Evolutionary conservation across 23 red algal species (phyloP).

Genomic region (Chondrus crispus): DNA sequence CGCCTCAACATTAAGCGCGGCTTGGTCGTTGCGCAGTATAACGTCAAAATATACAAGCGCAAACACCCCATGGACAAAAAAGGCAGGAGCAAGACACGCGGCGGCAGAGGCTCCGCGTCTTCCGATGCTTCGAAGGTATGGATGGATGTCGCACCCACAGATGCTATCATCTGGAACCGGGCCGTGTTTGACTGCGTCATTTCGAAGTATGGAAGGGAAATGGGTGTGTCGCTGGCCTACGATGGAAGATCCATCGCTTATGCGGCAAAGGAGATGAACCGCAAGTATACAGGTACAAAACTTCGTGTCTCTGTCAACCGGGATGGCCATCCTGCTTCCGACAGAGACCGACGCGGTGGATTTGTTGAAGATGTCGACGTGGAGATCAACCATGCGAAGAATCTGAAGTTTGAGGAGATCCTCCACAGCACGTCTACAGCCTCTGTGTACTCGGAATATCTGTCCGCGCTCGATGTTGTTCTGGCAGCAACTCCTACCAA

Average conservation of each 20-base stretch:
- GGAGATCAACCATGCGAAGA: constrained; percentile 33
- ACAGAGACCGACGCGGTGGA: neutral
- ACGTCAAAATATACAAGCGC: neutral
- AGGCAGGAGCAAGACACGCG: neutral
- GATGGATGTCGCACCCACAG: constrained; percentile 22
- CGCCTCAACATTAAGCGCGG: neutral
- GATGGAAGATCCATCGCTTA: constrained; percentile 62
- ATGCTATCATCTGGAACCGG: constrained; percentile 37
- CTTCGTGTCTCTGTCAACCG: neutral
- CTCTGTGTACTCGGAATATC: neutral
- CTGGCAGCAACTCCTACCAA: neutral
- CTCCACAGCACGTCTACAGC: neutral
- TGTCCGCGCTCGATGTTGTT: constrained; percentile 43
- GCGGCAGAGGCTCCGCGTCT: neutral
- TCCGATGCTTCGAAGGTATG: neutral
- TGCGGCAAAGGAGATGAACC: constrained; percentile 20
- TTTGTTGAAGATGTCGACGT: constrained; percentile 18
- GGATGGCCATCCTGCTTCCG: neutral
- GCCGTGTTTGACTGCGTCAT: constrained; percentile 9
- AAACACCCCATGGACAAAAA: neutral
- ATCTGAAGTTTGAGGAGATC: constrained; percentile 35
- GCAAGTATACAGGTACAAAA: neutral
- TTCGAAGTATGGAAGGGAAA: neutral
- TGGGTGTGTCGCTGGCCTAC: constrained; percentile 25
- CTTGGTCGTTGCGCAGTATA: constrained; percentile 37